Percentiles rank a stretch among this genome's conserved stretches.
Conservation (phyloP, 2,329 filamentous ascomycete species). For the Penicillium sp. region DNA sequence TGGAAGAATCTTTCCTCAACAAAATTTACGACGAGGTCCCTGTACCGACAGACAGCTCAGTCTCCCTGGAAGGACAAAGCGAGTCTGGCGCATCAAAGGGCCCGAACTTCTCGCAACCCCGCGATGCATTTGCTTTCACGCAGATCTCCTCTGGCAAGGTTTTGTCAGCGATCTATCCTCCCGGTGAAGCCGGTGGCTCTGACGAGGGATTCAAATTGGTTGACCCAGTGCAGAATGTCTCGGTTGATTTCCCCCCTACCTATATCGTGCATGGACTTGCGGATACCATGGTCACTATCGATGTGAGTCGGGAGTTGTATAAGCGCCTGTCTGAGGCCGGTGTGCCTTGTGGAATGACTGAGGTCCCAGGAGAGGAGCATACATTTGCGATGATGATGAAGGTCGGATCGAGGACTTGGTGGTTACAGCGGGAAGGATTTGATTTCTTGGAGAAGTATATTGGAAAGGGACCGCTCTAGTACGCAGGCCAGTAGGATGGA, state of each 20-base stretch:
- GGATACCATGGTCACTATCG: conserved; percentile 42
- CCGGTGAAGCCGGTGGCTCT: conserved; percentile 7
- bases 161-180: conserved; percentile 32
- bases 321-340: conserved; percentile 26
- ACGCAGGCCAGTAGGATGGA: not conserved
- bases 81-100: conserved; percentile 22
- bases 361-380: conserved; percentile 45
- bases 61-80: conserved; percentile 45
- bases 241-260: conserved; percentile 36
- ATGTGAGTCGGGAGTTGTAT: conserved; percentile 36
- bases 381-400: conserved; percentile 47
- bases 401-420: conserved; percentile 36
- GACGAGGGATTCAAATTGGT: conserved; percentile 22
- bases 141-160: conserved; percentile 45
- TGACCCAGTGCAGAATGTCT: conserved; percentile 39
- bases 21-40: conserved; percentile 39
- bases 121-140: conserved; percentile 44
- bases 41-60: conserved; percentile 39
- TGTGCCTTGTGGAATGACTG: conserved; percentile 38
- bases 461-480: conserved; percentile 12
- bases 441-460: conserved; percentile 41
- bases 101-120: conserved; percentile 38
- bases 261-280: conserved; percentile 45
- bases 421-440: conserved; percentile 42
- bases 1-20: conserved; percentile 33